A percentile compares a stretch with the other conserved stretches of the same genome.
Conservation (phyloP, 805 yeast species). For the Candida tallmaniae region DNA sequence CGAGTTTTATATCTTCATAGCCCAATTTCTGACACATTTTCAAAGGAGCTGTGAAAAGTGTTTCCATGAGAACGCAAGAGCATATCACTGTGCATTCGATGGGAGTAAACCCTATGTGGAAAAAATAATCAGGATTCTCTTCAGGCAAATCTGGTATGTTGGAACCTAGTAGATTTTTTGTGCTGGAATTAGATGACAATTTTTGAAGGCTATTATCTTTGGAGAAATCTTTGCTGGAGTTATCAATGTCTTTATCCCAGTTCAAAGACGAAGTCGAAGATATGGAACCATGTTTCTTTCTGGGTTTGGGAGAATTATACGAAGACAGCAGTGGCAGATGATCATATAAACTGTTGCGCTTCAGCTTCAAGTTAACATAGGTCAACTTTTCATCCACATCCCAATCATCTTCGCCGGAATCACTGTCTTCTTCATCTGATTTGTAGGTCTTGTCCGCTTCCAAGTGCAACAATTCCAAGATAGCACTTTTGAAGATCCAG, state of each 20-base stretch:
- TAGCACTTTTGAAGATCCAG: conserved; percentile 51
- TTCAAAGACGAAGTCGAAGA: conserved; percentile 11
- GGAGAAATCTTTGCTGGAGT: conserved; percentile 22
- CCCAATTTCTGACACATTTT: conserved; percentile 24
- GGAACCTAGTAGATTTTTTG: background rate
- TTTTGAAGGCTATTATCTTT: background rate
- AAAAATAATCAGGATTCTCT: conserved; percentile 26
- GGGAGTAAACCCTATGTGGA: conserved; percentile 60
- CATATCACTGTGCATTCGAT: conserved; percentile 60
- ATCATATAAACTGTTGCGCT: conserved; percentile 4
- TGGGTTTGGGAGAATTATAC: background rate
- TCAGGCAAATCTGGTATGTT: conserved; percentile 2
- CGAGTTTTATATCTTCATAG: conserved; percentile 33
- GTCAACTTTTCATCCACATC: conserved; percentile 4
- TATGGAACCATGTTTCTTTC: conserved; percentile 8
- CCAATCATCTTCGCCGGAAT: conserved; percentile 8
- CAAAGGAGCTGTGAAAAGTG: conserved; percentile 38
- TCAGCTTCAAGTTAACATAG: conserved; percentile 1
- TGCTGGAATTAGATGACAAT: conserved; percentile 1
- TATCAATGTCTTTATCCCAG: conserved; percentile 17
- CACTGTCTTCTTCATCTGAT: conserved; percentile 7
- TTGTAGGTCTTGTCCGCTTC: conserved; percentile 21
- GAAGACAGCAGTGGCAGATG: conserved; percentile 5
- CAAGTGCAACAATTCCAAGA: conserved; percentile 42
- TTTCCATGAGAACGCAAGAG: conserved; percentile 32